Base-by-base conservation (phyloP, 164 flowering plant genomes). In the Stephania japonica region DNA sequence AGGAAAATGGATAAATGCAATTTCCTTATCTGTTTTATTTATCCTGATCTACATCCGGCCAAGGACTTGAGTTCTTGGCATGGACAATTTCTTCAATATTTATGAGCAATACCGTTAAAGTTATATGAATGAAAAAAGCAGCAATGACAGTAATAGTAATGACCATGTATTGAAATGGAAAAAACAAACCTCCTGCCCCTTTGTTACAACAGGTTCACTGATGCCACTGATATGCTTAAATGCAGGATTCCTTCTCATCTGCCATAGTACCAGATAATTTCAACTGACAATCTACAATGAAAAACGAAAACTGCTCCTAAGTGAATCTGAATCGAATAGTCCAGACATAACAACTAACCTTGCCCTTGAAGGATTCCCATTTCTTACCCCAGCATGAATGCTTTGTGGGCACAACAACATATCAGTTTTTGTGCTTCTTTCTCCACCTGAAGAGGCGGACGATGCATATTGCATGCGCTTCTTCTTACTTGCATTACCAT, bases 151-250 rank as follows among this genome's bases (percentile, higher is more conserved):
- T 56, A 56, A 19, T 19, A 59, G 21, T 59, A 59, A 59, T n/a
- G 19, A 19, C 7, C 6, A 59, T n/a, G n/a, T n/a, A n/a, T 32
- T 32, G 38, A 4, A 32, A 32, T 32, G 38, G 2, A 32, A 73
- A 24, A 21, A 2, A 42, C 42, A 47, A 80, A 93, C 99, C 97
- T 96, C 99, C 75, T 91, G 97, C 72, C 93, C 75, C 80, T 88
- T 95, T 32, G 82, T 69, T 53, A 86, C 85, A 56, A 90, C 98
- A 71, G 99, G 99, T 72, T 93, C 97, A 80, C 97, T 88, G n/a
- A 82, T 23, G 43, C 86, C 87, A 73, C 81, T 81, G 62, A 88
- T 14, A 47, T 87, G 94, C 87, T 90, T 96, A 82, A 82, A 87
- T 65, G 84, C 26, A 63, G 91, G 94, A 87, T 89, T 81, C 13